Percentiles rank a stretch among this genome's conserved stretches.
phyloP scores from a whole-genome alignment of 306 rosid genomes.

The Begonia loranthoides region DNA sequence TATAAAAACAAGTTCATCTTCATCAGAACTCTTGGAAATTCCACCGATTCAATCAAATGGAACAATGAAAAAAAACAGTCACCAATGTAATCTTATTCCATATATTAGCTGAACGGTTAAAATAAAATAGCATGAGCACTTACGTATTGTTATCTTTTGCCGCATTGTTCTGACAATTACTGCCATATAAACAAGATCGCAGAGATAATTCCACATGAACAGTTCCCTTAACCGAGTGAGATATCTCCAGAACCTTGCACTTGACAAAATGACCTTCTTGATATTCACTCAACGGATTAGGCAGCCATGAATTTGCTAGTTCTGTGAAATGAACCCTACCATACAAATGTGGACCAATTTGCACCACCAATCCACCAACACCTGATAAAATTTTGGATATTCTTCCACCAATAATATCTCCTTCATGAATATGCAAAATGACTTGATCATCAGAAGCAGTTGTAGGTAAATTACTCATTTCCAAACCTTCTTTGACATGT shows the following conservation, averaged over 20 bases:
- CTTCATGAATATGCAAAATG: slow-evolving; percentile 38
- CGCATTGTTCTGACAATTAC: slow-evolving; percentile 19
- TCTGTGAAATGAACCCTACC: slow-evolving; percentile 82
- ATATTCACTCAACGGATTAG: slow-evolving; percentile 72
- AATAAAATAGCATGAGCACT: slow-evolving; percentile 11
- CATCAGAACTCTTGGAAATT: too few species aligned
- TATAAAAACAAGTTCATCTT: too few species aligned
- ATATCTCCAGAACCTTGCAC: slow-evolving; percentile 63
- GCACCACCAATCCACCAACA: slow-evolving; percentile 73
- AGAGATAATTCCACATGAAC: slow-evolving; percentile 70
- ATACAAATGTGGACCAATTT: slow-evolving; percentile 53
- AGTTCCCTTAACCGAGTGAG: slow-evolving; percentile 36
- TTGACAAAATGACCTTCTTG: slow-evolving; percentile 74
- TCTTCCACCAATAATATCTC: slow-evolving; percentile 63
- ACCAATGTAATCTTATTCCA: too few species aligned
- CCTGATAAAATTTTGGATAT: slow-evolving; percentile 65
- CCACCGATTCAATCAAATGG: too few species aligned
- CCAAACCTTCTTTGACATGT: slow-evolving; percentile 13
- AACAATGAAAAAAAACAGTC: too few species aligned
- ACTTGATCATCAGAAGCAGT: slow-evolving; percentile 19
- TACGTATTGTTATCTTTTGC: slow-evolving; percentile 22
- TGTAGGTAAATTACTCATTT: slow-evolving; percentile 17
- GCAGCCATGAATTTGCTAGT: slow-evolving; percentile 45
- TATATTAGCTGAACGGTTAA: too few species aligned
- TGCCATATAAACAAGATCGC: slow-evolving; percentile 21